Evolutionary conservation across 179 eudicot species (phyloP).

Genomic region (Actinidia arguta): DNA sequence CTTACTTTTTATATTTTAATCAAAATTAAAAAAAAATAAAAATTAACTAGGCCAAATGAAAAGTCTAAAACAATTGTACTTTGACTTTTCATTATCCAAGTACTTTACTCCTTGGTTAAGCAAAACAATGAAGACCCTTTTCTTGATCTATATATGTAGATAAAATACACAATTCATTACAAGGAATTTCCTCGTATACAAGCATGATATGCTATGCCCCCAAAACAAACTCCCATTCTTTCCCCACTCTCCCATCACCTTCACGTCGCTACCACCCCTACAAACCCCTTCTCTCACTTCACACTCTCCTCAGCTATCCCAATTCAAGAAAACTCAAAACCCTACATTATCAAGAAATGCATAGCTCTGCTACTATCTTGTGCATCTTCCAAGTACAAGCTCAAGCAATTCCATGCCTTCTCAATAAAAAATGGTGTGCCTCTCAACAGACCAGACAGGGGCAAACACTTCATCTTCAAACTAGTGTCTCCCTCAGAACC

Average conservation of each 20-base stretch:
- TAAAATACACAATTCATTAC: too few relatives aligned
- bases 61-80: too few relatives aligned
- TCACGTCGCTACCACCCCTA: background rate
- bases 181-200: background rate
- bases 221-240: background rate
- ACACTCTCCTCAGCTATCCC: background rate
- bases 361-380: constrained; percentile 71
- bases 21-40: too few relatives aligned
- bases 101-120: too few relatives aligned
- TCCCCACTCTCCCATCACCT: background rate
- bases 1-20: too few relatives aligned
- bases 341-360: constrained; percentile 51
- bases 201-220: background rate
- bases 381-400: constrained; percentile 57
- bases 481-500: constrained; percentile 56
- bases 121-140: too few relatives aligned
- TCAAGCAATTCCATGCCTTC: constrained; percentile 84
- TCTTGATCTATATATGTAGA: too few relatives aligned
- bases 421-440: constrained; percentile 74
- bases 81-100: too few relatives aligned
- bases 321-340: constrained; percentile 29
- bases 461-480: constrained; percentile 75
- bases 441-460: constrained; percentile 55
- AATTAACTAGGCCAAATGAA: too few relatives aligned
- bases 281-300: background rate